Percentiles rank a stretch among this genome's conserved stretches.
Conservation (phyloP, 1,284 basidiomycete genomes). For the Leucoagaricus sp. region DNA sequence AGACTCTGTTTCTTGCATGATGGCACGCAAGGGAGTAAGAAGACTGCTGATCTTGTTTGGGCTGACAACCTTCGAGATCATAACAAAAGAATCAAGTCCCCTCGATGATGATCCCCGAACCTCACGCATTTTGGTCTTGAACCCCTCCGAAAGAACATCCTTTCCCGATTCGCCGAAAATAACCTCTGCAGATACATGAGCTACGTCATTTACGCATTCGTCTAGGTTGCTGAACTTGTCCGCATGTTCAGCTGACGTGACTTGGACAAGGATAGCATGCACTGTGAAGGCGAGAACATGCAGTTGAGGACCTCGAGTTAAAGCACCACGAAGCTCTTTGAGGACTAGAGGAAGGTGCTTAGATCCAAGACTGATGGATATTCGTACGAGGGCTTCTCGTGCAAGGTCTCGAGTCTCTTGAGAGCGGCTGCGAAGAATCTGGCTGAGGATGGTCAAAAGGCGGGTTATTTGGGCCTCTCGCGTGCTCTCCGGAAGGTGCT, state of each 20-base stretch:
- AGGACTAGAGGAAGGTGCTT: conserved; percentile 75
- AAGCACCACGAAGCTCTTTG: conserved; percentile 80
- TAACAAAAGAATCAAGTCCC: conserved; percentile 83
- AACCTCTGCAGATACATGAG: conserved; percentile 87
- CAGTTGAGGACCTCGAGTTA: conserved; percentile 91
- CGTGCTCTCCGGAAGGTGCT: conserved; percentile 72
- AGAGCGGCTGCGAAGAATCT: conserved; percentile 89
- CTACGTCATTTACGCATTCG: conserved; percentile 75
- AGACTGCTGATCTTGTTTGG: conserved; percentile 77
- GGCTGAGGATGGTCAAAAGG: conserved; percentile 83
- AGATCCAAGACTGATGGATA: conserved; percentile 77
- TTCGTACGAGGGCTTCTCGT: conserved; percentile 84
- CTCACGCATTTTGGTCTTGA: conserved; percentile 94
- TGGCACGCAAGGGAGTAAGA: conserved; percentile 79
- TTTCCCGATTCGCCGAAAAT: conserved; percentile 94
- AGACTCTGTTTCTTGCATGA: conserved; percentile 87
- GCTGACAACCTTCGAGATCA: conserved; percentile 77
- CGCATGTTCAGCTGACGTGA: conserved; percentile 62
- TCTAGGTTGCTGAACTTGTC: conserved; percentile 68
- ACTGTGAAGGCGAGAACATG: conserved; percentile 89
- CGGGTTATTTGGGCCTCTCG: conserved; percentile 78
- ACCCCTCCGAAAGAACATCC: conserved; percentile 87
- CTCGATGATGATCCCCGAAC: conserved; percentile 79
- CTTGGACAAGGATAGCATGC: conserved; percentile 82
- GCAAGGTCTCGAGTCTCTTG: conserved; percentile 93